Evolutionary conservation across 2,329 filamentous ascomycete species (phyloP), one percentile per base, ranked within the genome.

Genomic region (Aspergillus quadricinctus): DNA sequence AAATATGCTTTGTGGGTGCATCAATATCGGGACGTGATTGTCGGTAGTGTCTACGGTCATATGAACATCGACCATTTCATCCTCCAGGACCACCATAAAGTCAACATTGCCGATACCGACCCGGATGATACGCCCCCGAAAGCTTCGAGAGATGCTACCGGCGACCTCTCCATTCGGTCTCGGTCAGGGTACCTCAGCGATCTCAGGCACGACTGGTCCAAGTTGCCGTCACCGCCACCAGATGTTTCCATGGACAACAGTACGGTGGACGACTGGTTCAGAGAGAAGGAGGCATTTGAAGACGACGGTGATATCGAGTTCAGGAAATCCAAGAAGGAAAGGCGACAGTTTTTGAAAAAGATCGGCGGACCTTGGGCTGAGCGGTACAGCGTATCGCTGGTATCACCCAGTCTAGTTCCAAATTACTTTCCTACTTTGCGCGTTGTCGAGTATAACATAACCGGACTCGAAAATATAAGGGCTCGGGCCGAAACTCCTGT

Each of bases 51-150:
- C 5, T 99, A 89, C 68, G 94, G 93, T 1, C 94, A 99, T 71
- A 97, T 99, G 94, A 99, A 99, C 69, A 89, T 97, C 62, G 94
- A 99, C 66, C 94, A 99, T 72, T 99, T 99, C 74, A 83, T 97
- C 68, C 77, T 99, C 17, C 90, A 96, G 66, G 93, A 97, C 70
- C 90, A 86, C 56, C 81, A 88, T 43, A 83, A 96, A 0, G 81
- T 97, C 53, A 81, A 89, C 58, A 80, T 91, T 49, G 75, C 77
- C 27, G 75, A 74, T 46, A 65, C 72, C 2, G 64, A 71, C 8
- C 48, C 48, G 9, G 35, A 62, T 37, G 53, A 53, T 56, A 66
- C 21, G 57, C 65, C 35, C 52, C 70, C 35, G 5, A 55, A 55
- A 23, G 50, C 48, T 17, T 46, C 48, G 10, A 50, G 50, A n/a